A percentile compares a stretch with the other conserved stretches of the same genome.
Conservation (phyloP, 2,329 filamentous ascomycete genomes). For the Aspergillus proliferans region DNA sequence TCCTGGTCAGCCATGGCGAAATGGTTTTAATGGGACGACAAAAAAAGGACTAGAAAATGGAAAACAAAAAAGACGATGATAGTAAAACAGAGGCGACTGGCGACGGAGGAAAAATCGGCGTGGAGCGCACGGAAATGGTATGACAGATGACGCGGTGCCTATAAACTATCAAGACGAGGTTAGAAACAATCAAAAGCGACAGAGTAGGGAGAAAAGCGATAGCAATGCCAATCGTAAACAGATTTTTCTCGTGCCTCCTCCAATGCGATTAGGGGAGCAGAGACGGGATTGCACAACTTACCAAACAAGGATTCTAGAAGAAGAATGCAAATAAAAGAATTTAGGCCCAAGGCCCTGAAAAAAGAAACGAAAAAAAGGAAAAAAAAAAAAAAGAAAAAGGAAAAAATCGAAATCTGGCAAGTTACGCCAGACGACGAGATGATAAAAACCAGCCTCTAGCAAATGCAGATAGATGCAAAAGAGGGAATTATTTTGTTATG, state of each 20-base stretch:
- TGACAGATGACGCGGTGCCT: conserved; percentile 28
- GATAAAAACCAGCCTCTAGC: neutral
- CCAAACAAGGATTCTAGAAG: conserved; percentile 19
- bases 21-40: conserved; percentile 27
- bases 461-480: neutral
- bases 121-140: conserved; percentile 23
- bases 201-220: neutral
- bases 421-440: conserved; percentile 3
- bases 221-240: conserved; percentile 11
- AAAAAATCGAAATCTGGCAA: neutral
- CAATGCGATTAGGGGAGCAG: conserved; percentile 3
- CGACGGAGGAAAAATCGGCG: conserved; percentile 20
- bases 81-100: conserved; percentile 14
- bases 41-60: conserved; percentile 17
- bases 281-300: conserved; percentile 17
- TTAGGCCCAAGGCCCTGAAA: conserved; percentile 25
- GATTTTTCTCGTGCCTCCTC: conserved; percentile 7
- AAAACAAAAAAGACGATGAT: conserved; percentile 15
- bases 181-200: neutral
- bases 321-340: conserved; percentile 9
- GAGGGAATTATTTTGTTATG: neutral
- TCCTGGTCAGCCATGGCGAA: conserved; percentile 69
- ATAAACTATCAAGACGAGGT: conserved; percentile 20
- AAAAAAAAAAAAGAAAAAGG: neutral
- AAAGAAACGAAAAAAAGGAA: conserved; percentile 1